Evolutionary conservation across 805 yeast species (phyloP).

Genomic region (Cyberlindnera meyerae): DNA sequence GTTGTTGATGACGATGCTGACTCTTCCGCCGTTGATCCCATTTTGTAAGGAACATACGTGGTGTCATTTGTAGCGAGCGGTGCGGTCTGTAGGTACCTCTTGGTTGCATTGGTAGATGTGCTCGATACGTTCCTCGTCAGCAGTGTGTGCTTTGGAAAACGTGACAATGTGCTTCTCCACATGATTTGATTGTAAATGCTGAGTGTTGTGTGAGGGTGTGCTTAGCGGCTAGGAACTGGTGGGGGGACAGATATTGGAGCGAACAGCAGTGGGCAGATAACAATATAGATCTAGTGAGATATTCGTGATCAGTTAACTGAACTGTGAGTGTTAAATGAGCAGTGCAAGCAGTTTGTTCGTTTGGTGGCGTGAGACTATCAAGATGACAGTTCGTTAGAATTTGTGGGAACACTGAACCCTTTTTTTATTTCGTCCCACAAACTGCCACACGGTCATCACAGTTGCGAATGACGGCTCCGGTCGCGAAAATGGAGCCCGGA

Average conservation of each 20-base stretch:
- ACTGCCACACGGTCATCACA: too few species aligned
- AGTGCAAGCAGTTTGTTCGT: too few species aligned
- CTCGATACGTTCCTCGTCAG: slow-evolving; percentile 15
- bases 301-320: too few species aligned
- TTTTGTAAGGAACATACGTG: slow-evolving; percentile 19
- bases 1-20: not conserved
- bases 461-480: slow-evolving; percentile 3
- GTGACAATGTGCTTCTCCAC: too few species aligned
- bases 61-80: slow-evolving; percentile 20
- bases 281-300: too few species aligned
- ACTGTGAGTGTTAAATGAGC: too few species aligned
- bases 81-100: slow-evolving; percentile 29
- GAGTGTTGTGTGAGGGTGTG: slow-evolving; percentile 2
- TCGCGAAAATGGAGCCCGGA: not conserved
- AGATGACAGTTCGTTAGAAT: too few species aligned
- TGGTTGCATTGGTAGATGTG: slow-evolving; percentile 15
- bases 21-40: slow-evolving; percentile 1
- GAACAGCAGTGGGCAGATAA: too few species aligned
- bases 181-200: slow-evolving; percentile 12
- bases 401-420: too few species aligned
- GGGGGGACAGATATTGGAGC: too few species aligned
- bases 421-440: too few species aligned
- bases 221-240: not conserved
- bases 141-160: slow-evolving; percentile 2
- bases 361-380: too few species aligned